Evolutionary conservation across 2,329 filamentous ascomycete species (phyloP), one percentile per base, ranked within the genome.

Genomic region (Alternaria consortialis): DNA sequence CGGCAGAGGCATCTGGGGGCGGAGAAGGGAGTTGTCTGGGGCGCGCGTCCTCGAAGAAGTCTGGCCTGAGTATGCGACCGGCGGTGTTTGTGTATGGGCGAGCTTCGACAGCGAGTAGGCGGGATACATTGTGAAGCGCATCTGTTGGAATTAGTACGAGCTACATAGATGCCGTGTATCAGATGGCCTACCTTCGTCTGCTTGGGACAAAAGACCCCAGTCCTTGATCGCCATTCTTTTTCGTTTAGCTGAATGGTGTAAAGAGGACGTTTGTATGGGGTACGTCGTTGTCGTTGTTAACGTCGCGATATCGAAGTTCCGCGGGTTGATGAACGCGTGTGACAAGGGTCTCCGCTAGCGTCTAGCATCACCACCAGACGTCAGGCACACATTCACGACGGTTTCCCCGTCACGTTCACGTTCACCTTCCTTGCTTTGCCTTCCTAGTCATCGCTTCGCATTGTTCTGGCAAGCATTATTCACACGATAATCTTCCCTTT

Each of bases 51-150:
- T 91, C 84, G 31, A 92, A 84, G 20, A 90, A 87, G 55, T 88
- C 87, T 15, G 91, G 86, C 23, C 87, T 85, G 5, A 92, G 84
- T 8, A 98, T 87, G 32, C 91, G 90, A 80, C 93, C 93, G 23
- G 91, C 92, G 61, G 97, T 88, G 62, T 94, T 90, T 78, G 92
- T 92, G 83, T 97, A 97, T 0, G 93, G 93, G 60, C 93, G 93
- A 75, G 97, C 92, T 83, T 98, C 94, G 63, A 97, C 90, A 65
- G 92, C 91, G 37, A 97, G 86, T 4, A 97, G 90, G 42, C 94
- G 92, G 31, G 87, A 86, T 46, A 77, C 71, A 74, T 94, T 94
- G 83, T 97, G 94, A 37, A 97, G 89, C 65, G 93, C 90, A 77
- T 93, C 90, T 89, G 70, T 11, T 17, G 7, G 29, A 15, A 63